Percentiles rank a stretch among this genome's conserved stretches.
Evolutionary conservation across 1,284 basidiomycete species (phyloP).

Genomic region (Pseudozyma thailandica): DNA sequence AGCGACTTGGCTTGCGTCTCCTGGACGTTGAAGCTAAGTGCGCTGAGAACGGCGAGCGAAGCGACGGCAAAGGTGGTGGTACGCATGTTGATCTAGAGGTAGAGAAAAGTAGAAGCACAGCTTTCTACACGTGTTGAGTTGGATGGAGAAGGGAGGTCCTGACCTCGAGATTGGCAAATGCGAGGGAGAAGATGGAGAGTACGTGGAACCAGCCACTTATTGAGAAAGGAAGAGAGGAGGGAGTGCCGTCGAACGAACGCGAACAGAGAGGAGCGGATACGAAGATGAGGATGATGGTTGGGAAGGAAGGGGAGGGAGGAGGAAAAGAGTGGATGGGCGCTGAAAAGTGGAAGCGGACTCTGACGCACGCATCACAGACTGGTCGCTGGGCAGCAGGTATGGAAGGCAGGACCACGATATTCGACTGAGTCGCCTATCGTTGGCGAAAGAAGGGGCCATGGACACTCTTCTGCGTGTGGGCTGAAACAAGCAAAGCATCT

Average conservation of each 20-base stretch:
- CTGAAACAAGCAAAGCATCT: too few relatives aligned
- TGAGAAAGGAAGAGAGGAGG: slow-evolving; percentile 1
- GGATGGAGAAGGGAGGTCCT: slow-evolving; percentile 14
- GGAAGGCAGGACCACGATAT: too few relatives aligned
- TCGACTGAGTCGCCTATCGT: too few relatives aligned
- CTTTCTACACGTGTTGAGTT: slow-evolving; percentile 2
- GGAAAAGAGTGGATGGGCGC: neutral
- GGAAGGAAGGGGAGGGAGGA: slow-evolving; percentile 1
- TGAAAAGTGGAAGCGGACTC: neutral
- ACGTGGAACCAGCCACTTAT: slow-evolving; percentile 40
- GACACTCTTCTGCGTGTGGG: too few relatives aligned
- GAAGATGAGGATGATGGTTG: slow-evolving; percentile 7
- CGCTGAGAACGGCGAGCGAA: slow-evolving; percentile 37
- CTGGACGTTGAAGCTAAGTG: slow-evolving; percentile 25
- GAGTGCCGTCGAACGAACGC: slow-evolving; percentile 15
- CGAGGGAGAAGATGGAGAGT: slow-evolving; percentile 3
- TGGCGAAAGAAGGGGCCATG: too few relatives aligned
- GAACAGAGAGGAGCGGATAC: slow-evolving; percentile 3
- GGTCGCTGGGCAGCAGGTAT: neutral
- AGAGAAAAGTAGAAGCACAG: slow-evolving; percentile 11
- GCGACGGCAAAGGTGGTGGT: slow-evolving; percentile 30
- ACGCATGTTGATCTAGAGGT: slow-evolving; percentile 23
- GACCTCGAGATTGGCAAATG: slow-evolving; percentile 6
- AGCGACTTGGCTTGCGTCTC: slow-evolving; percentile 42
- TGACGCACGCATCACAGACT: neutral